Evolutionary conservation across 306 rosid species (phyloP), one percentile per base, ranked within the genome.

Genomic region (Prunus mira): DNA sequence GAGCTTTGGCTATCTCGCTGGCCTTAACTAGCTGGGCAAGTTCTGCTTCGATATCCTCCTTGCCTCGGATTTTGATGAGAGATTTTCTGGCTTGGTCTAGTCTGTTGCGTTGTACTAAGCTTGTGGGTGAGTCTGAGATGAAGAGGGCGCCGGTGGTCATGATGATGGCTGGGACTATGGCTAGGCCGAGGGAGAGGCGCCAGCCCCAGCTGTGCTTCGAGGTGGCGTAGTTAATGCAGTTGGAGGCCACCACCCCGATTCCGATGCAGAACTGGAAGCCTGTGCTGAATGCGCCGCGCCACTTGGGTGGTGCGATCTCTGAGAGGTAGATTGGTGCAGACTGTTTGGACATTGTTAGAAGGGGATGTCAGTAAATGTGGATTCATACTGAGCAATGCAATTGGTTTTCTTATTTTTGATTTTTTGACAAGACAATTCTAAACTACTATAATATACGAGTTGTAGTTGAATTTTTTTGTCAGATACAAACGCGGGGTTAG

Each of bases 271-370:
- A 85, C 22, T 88, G 87, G 46, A 93, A 93, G 20, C 91, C 93
- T 9, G 94, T 47, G 81, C 86, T 87, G 85, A 93, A 91, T 9
- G 98, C 91, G 0, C 97, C 97, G 18, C 97, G 85, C 90, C 91
- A 91, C 71, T 85, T 88, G 0, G 95, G 54, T 20, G 93, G 98
- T 54, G 98, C 91, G 4, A 93, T 85, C 74, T 93, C 98, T 4
- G 90, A 88, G 32, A 93, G 87, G 73, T 89, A 93, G 57, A 93
- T 64, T 0, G 97, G 95, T 22, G 94, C 77, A 4, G 96, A 91
- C 97, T 88, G 12, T 47, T 32, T 1, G 18, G 47, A 19, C 25
- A 34, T 18, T 18, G 3, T 64, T 34, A 3, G 24, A 34, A 8
- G 34, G 8, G 49, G 27, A 7, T 34, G 69, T 65, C 34, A 65